Evolutionary conservation across 257 asterid species (phyloP).

Genomic region (Galeopsis tetrahit): DNA sequence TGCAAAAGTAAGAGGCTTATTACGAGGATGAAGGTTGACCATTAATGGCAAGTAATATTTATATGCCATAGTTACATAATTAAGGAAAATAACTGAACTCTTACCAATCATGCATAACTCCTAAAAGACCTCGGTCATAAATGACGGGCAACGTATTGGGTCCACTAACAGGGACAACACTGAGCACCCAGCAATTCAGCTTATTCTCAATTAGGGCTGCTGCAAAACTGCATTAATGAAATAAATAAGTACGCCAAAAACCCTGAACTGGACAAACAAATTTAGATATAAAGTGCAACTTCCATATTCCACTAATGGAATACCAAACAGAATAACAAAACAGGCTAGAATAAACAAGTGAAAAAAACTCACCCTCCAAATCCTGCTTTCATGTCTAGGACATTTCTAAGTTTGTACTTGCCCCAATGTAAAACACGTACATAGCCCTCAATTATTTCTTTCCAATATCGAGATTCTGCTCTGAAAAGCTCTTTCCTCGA

Average conservation of each 20-base stretch:
- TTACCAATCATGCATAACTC: slow-evolving; percentile 97
- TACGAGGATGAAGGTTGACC: background rate
- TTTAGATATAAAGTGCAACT: slow-evolving; percentile 14
- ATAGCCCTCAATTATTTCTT: slow-evolving; percentile 68
- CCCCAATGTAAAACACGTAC: slow-evolving; percentile 72
- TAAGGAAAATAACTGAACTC: slow-evolving; percentile 26
- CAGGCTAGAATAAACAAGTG: slow-evolving; percentile 21
- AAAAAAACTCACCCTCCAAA: slow-evolving; percentile 77
- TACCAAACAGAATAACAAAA: slow-evolving; percentile 10
- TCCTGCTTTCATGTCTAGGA: slow-evolving; percentile 97
- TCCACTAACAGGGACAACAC: slow-evolving; percentile 92
- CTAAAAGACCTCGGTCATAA: slow-evolving; percentile 93
- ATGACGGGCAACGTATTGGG: slow-evolving; percentile 92
- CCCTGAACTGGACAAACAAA: background rate
- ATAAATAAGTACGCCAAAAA: slow-evolving; percentile 22
- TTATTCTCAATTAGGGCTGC: slow-evolving; percentile 75
- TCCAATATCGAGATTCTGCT: slow-evolving; percentile 87
- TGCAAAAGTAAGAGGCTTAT: background rate
- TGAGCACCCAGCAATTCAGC: slow-evolving; percentile 93
- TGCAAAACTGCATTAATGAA: slow-evolving; percentile 70
- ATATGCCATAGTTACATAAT: background rate
- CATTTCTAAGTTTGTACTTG: slow-evolving; percentile 69
- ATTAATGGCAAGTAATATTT: slow-evolving; percentile 15
- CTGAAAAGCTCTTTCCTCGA: slow-evolving; percentile 80
- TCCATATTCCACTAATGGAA: background rate